Evolutionary conservation across 257 asterid genomes (phyloP), one percentile per base, ranked within the genome.

Genomic region (Nicotiana otophora): DNA sequence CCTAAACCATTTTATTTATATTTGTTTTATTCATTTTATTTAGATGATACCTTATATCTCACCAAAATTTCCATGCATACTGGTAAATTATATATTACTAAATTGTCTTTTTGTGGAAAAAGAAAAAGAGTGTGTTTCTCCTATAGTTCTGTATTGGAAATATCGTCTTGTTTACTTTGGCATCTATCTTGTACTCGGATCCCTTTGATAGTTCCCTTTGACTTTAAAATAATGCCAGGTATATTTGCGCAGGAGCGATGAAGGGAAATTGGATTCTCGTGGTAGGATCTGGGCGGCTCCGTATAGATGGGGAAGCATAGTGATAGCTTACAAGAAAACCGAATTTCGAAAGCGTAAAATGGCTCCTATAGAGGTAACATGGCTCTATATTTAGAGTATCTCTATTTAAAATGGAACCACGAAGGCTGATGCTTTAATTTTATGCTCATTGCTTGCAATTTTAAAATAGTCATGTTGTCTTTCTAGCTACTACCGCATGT

Each of bases 261-360:
- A 93, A 30, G 99, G 98, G 81, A 90, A 88, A 87, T 83, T 93
- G 63, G 92, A 92, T 89, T 81, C 97, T 80, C 90, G 81, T 62
- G 99, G 98, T 82, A 83, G 84, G 76, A 86, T 96, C 80, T 96
- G 97, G 96, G 98, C 98, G 58, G 97, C 87, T 68, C 98, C 99
- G 2, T 96, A 93, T 85, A 93, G 99, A 57, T 96, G 98, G 97
- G 99, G 99, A 80, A 94, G 92, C 91, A 84, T 94, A 88, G 99
- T 96, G 87, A 96, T 96, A 87, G 98, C 97, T 68, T 95, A 91
- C 85, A 94, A 92, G 85, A 90, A 88, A 83, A 92, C 80, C 70
- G 94, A 92, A 92, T 92, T 94, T 89, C 88, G 75, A 78, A 91
- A 87, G 90, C 93, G 54, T 81, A 92, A 95, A 84, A 81, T 94